Evolutionary conservation across 805 yeast genomes (phyloP).

Genomic region (Yarrowia deformans): DNA sequence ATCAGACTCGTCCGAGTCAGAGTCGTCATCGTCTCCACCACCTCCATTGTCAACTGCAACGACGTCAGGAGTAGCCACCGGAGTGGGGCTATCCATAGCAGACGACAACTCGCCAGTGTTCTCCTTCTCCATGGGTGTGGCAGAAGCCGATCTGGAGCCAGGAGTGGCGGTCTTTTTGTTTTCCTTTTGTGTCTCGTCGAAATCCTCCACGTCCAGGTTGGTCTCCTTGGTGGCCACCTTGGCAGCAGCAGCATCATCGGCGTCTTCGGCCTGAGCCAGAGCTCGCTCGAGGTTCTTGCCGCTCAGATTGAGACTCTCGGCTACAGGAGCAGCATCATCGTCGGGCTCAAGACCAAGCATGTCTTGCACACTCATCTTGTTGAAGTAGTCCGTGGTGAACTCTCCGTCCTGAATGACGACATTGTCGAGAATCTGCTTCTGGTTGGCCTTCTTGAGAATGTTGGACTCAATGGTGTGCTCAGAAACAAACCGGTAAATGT

Average conservation of each 20-base stretch:
- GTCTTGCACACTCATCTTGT: slow-evolving; percentile 84
- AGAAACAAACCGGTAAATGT: slow-evolving; percentile 92
- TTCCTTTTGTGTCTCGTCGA: slow-evolving; percentile 58
- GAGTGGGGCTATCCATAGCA: slow-evolving; percentile 40
- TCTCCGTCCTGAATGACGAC: slow-evolving; percentile 98
- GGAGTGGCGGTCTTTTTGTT: slow-evolving; percentile 42
- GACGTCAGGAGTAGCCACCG: slow-evolving; percentile 20
- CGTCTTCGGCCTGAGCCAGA: slow-evolving; percentile 94
- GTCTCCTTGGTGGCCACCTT: slow-evolving; percentile 85
- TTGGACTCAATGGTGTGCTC: slow-evolving; percentile 97
- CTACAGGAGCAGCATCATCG: slow-evolving; percentile 48
- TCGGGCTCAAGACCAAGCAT: slow-evolving; percentile 68
- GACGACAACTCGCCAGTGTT: slow-evolving; percentile 41
- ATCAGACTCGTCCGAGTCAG: slow-evolving; percentile 61
- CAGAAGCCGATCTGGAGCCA: slow-evolving; percentile 45
- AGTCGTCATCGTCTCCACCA: slow-evolving; percentile 36
- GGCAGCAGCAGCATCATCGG: slow-evolving; percentile 77
- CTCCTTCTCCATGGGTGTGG: slow-evolving; percentile 42
- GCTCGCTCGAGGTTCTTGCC: slow-evolving; percentile 57
- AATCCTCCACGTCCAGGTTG: slow-evolving; percentile 84
- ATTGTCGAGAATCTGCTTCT: slow-evolving; percentile 89
- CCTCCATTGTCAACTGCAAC: neutral
- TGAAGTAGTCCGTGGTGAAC: slow-evolving; percentile 95
- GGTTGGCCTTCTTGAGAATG: slow-evolving; percentile 91
- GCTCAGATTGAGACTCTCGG: slow-evolving; percentile 49